phyloP scores from a whole-genome alignment of 2,329 filamentous ascomycete genomes.

The Phialocephala subalpina region DNA sequence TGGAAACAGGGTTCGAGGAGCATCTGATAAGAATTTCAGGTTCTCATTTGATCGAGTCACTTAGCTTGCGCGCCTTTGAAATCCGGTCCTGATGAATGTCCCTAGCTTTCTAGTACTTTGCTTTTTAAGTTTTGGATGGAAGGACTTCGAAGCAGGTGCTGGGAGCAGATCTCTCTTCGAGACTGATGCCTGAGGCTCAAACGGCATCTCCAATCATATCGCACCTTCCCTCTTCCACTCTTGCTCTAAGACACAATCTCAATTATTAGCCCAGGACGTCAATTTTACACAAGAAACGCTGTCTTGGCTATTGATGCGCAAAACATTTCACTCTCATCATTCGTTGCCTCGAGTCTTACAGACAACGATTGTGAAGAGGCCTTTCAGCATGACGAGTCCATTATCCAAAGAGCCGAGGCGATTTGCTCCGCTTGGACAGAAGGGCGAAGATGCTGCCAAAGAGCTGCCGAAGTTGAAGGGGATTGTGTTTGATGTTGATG shows the following conservation, averaged over 20 bases:
- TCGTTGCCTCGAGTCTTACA: background rate
- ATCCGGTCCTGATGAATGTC: too few species aligned
- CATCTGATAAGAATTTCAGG: too few species aligned
- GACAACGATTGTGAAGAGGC: conserved; percentile 12
- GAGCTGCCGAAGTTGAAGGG: conserved; percentile 59
- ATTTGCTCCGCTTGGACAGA: conserved; percentile 64
- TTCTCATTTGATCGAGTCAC: too few species aligned
- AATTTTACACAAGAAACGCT: background rate
- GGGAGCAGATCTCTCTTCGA: background rate
- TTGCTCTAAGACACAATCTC: too few species aligned
- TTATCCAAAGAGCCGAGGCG: conserved; percentile 44
- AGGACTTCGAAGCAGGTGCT: too few species aligned
- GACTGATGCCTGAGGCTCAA: background rate
- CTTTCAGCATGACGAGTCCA: conserved; percentile 33
- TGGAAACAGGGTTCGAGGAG: too few species aligned
- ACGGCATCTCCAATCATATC: background rate
- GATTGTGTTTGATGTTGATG: conserved; percentile 91
- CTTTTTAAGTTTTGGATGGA: too few species aligned
- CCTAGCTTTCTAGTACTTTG: too few species aligned
- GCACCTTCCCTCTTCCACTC: background rate
- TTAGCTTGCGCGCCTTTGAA: too few species aligned
- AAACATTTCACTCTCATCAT: background rate
- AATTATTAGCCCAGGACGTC: too few species aligned
- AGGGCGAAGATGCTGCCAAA: conserved; percentile 34
- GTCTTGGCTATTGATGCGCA: background rate